Evolutionary conservation across 805 yeast species (phyloP), one percentile per base, ranked within the genome.

Genomic region (Debaryomyces castellii): DNA sequence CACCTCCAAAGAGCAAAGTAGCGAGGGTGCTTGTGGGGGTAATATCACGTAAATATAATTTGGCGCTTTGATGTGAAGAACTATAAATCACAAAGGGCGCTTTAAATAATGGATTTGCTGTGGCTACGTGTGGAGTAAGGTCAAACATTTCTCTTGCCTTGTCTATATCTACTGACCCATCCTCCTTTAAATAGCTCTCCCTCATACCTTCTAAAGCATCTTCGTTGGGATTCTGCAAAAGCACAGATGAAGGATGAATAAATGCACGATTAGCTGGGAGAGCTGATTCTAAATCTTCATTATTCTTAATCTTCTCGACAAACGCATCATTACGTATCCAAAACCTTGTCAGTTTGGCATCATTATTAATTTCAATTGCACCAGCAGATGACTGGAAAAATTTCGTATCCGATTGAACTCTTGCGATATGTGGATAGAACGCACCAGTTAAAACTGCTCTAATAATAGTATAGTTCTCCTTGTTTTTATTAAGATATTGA

Each of bases 341-440:
- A 42, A 82, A 80, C 58, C 83, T 85, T 47, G 85, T 84, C 47
- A 75, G 71, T 46, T 74, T 77, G 2, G 91, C 87, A 57, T 91
- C 97, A 0, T 90, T 87, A 55, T 91, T 96, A n/a, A 81, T 74
- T 44, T 87, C 91, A 37, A 92, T 76, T 0, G 97, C 79, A 18
- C 99, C 99, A 0, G 82, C 76, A 27, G 83, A 69, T 1, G 89
- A 81, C 30, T 82, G 77, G 37, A 81, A 67, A 60, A 69, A 92
- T 57, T 87, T 88, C 3, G 91, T 81, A 49, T 89, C 90, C 0
- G 98, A 97, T 55, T 86, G 89, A 3, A 89, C 87, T 50, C 89
- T 74, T 0, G 94, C 91, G 27, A 89, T 71, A 45, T 87, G 85
- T 0, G 98, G 98, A 56, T 85, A 87, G 54, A 84, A 80, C 0